A percentile compares a stretch with the other conserved stretches of the same genome.
Evolutionary conservation across 2,329 filamentous ascomycete species (phyloP).

Genomic region (Botrytis porri): DNA sequence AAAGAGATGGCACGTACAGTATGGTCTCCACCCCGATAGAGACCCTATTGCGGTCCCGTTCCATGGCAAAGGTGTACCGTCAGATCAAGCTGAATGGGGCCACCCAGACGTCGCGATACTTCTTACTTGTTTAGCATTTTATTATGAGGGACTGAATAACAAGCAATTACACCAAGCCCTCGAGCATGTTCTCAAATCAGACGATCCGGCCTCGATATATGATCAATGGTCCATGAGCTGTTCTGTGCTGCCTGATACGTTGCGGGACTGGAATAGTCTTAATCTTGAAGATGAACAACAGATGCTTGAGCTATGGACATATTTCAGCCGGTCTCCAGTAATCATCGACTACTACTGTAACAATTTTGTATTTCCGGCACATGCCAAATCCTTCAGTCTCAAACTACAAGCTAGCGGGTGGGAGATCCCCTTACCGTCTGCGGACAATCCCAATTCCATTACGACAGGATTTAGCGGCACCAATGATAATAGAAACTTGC

Average conservation of each 20-base stretch:
- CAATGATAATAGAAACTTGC: conserved; percentile 58
- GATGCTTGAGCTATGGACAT: conserved; percentile 48
- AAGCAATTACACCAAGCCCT: conserved; percentile 50
- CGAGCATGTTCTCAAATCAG: conserved; percentile 51
- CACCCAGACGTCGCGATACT: conserved; percentile 66
- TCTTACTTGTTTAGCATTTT: conserved; percentile 65
- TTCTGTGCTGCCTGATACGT: conserved; percentile 43
- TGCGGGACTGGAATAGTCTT: conserved; percentile 54
- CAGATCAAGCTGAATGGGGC: conserved; percentile 61
- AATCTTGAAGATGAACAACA: conserved; percentile 57
- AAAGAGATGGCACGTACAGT: conserved; percentile 60
- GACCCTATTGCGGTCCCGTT: conserved; percentile 65
- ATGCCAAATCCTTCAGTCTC: conserved; percentile 61
- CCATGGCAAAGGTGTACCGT: conserved; percentile 62
- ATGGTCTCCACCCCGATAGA: conserved; percentile 53
- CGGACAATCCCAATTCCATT: conserved; percentile 44
- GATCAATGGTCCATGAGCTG: conserved; percentile 47
- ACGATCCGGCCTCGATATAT: conserved; percentile 55
- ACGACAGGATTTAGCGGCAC: conserved; percentile 73
- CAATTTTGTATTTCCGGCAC: conserved; percentile 60
- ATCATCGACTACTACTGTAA: conserved; percentile 61
- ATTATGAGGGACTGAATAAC: conserved; percentile 56
- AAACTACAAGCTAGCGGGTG: conserved; percentile 66
- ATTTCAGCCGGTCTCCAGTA: conserved; percentile 48
- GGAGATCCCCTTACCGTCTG: conserved; percentile 56